A percentile compares a stretch with the other conserved stretches of the same genome.
Evolutionary conservation across 345 rosid genomes (phyloP).

Genomic region (Populus deltoides): DNA sequence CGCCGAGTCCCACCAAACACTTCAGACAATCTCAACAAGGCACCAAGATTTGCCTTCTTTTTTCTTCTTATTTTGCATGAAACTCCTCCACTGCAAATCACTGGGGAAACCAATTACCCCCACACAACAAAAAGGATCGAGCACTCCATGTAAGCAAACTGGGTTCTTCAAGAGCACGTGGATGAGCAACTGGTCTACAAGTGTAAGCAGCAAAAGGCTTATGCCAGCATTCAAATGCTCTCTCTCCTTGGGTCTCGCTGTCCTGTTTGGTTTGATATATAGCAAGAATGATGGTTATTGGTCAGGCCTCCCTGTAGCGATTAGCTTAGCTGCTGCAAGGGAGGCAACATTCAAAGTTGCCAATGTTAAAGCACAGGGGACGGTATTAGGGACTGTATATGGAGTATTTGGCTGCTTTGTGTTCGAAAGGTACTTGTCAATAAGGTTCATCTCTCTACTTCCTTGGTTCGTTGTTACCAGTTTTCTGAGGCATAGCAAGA

Average conservation of each 20-base stretch:
- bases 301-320: slow-evolving; percentile 79
- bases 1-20: slow-evolving; percentile 42
- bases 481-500: slow-evolving; percentile 59
- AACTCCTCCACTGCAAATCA: slow-evolving; percentile 48
- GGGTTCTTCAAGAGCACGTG: slow-evolving; percentile 15
- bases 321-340: slow-evolving; percentile 58
- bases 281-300: slow-evolving; percentile 71
- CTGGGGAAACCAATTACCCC: slow-evolving; percentile 20
- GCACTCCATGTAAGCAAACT: slow-evolving; percentile 9
- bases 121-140: slow-evolving; percentile 16
- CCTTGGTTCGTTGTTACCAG: slow-evolving; percentile 83
- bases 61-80: slow-evolving; percentile 78
- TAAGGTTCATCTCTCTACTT: slow-evolving; percentile 71
- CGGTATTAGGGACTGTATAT: slow-evolving; percentile 82
- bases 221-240: slow-evolving; percentile 62
- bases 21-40: slow-evolving; percentile 43
- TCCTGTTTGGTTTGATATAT: slow-evolving; percentile 60
- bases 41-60: slow-evolving; percentile 53
- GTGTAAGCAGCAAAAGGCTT: slow-evolving; percentile 33
- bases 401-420: slow-evolving; percentile 83
- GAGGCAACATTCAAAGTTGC: slow-evolving; percentile 80
- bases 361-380: slow-evolving; percentile 84
- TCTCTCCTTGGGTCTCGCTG: slow-evolving; percentile 64
- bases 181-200: slow-evolving; percentile 23
- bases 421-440: slow-evolving; percentile 54